Evolutionary conservation across 2,329 filamentous ascomycete genomes (phyloP).

Genomic region (Ophiognomonia clavigignenti-juglandacearum): DNA sequence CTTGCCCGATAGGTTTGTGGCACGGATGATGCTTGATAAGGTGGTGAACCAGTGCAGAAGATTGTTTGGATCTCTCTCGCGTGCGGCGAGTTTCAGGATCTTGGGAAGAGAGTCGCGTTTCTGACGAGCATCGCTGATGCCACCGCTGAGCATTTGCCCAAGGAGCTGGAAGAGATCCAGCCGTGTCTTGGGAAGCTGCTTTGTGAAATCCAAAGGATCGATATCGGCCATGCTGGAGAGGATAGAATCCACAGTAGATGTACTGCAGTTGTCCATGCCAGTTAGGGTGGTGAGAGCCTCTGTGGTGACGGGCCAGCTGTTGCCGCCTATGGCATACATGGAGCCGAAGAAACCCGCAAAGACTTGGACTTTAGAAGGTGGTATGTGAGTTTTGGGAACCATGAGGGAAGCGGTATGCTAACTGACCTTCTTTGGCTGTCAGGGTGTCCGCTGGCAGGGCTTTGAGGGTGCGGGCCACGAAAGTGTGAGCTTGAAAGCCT

Average conservation of each 20-base stretch:
- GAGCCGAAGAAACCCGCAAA: constrained; percentile 8
- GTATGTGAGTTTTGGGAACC: neutral
- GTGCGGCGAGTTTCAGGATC: constrained; percentile 31
- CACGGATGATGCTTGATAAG: constrained; percentile 37
- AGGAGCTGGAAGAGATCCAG: constrained; percentile 8
- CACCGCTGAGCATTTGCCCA: neutral
- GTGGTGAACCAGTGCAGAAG: constrained; percentile 54
- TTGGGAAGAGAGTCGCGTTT: constrained; percentile 26
- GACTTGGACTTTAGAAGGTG: constrained; percentile 4
- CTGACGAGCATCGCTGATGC: constrained; percentile 14
- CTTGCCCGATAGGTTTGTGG: constrained; percentile 40
- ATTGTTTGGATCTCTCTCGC: constrained; percentile 53
- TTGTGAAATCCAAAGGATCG: constrained; percentile 7
- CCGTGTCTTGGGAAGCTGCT: constrained; percentile 14
- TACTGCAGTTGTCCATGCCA: constrained; percentile 8
- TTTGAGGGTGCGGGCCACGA: constrained; percentile 49
- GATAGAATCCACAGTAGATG: constrained; percentile 7
- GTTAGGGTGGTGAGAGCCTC: constrained; percentile 10
- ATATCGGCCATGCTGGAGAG: constrained; percentile 6
- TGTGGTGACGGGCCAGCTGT: constrained; percentile 10
- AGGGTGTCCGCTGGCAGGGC: constrained; percentile 34
- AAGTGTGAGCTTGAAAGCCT: constrained; percentile 42
- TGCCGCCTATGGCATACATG: constrained; percentile 11
- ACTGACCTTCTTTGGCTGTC: constrained; percentile 1
- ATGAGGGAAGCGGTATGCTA: neutral